Percentiles rank a stretch among this genome's conserved stretches.
Evolutionary conservation across 768 basidiomycete species (phyloP).

Genomic region (Boletus rubropictus): DNA sequence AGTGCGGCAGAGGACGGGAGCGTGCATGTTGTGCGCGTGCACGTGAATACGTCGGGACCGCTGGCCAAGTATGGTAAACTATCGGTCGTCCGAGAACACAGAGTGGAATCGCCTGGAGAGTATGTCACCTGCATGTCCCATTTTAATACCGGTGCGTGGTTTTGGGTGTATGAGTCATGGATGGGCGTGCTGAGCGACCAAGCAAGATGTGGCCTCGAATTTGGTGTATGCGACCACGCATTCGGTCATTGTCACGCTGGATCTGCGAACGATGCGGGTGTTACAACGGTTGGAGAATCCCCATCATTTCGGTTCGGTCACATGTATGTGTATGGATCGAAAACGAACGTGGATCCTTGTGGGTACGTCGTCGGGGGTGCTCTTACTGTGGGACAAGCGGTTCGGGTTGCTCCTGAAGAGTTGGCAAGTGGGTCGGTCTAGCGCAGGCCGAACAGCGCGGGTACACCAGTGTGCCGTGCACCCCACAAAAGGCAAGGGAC

Average conservation of each 20-base stretch:
- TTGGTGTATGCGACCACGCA: slow-evolving; percentile 84
- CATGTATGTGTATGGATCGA: slow-evolving; percentile 76
- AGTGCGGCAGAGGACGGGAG: slow-evolving; percentile 82
- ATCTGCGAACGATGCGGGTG: slow-evolving; percentile 78
- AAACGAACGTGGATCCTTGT: slow-evolving; percentile 85
- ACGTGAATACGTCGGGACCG: slow-evolving; percentile 58
- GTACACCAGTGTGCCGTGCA: slow-evolving; percentile 77
- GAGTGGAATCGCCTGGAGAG: slow-evolving; percentile 65
- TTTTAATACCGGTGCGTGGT: slow-evolving; percentile 60
- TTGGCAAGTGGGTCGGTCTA: slow-evolving; percentile 69
- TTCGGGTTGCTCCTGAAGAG: slow-evolving; percentile 86
- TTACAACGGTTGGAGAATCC: slow-evolving; percentile 79
- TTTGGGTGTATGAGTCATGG: neutral
- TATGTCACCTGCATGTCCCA: slow-evolving; percentile 82
- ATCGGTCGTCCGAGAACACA: slow-evolving; percentile 76
- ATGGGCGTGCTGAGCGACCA: neutral
- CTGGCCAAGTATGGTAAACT: slow-evolving; percentile 81
- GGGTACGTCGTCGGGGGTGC: slow-evolving; percentile 78
- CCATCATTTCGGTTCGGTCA: slow-evolving; percentile 80
- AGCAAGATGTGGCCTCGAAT: slow-evolving; percentile 67
- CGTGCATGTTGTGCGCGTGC: slow-evolving; percentile 78
- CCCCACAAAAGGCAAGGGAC: slow-evolving; percentile 80
- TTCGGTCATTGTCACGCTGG: slow-evolving; percentile 67
- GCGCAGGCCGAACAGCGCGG: slow-evolving; percentile 46
- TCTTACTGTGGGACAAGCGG: slow-evolving; percentile 92